Conservation (phyloP, 306 rosid species). For the Lupinus albus region DNA sequence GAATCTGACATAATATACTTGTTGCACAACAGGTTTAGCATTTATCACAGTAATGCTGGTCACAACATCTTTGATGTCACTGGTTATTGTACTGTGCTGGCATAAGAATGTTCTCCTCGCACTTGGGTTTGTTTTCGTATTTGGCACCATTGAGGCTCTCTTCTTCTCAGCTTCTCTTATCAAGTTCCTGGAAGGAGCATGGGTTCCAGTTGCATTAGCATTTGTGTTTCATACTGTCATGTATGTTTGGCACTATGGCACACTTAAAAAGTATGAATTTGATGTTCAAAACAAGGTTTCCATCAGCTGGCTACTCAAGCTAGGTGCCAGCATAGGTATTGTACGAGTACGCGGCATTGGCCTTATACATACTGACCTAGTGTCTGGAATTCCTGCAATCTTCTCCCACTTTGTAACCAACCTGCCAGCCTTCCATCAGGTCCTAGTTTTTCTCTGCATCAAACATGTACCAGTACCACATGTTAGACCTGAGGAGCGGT, state of each 20-base stretch:
- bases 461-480: conserved; percentile 84
- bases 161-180: conserved; percentile 91
- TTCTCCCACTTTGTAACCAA: conserved; percentile 95
- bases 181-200: conserved; percentile 90
- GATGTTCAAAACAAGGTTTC: conserved; percentile 94
- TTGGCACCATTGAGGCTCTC: conserved; percentile 82
- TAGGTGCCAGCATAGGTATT: conserved; percentile 82
- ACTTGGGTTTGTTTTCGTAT: conserved; percentile 63
- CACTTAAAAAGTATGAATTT: conserved; percentile 72
- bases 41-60: conserved; percentile 97
- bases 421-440: conserved; percentile 93
- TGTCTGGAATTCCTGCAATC: conserved; percentile 85
- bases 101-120: conserved; percentile 65
- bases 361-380: conserved; percentile 79
- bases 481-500: conserved; percentile 76
- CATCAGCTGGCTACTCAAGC: conserved; percentile 74
- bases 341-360: conserved; percentile 88
- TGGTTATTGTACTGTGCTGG: conserved; percentile 89
- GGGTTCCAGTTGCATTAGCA: conserved; percentile 80
- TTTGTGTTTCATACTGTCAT: conserved; percentile 54
- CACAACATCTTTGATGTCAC: conserved; percentile 95
- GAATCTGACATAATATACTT: conserved; percentile 28
- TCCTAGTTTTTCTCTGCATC: conserved; percentile 92
- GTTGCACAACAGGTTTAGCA: conserved; percentile 81
- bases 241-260: conserved; percentile 93